These are phyloP conservation scores for Quambalaria eucalypti DNA, from an alignment of 1,284 basidiomycete species.

Conservation along the genomic window DNA sequence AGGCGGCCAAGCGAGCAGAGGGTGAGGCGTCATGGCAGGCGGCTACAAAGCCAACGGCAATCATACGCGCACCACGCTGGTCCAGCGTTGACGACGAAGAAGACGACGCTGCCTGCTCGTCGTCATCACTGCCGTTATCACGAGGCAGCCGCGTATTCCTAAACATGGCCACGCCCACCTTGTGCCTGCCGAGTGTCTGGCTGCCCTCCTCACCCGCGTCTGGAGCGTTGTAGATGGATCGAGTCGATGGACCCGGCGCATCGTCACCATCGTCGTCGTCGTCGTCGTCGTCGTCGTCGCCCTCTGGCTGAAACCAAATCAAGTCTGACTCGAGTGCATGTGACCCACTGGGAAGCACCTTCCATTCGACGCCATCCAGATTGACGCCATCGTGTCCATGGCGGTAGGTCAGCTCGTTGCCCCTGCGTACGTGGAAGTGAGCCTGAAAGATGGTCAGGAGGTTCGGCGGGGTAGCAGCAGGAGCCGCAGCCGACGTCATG, in stretches of 20 bases:
- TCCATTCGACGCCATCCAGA: conserved; percentile 28
- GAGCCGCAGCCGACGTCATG: too few species aligned
- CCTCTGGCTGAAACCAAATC: conserved; percentile 18
- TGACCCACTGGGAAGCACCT: conserved; percentile 28
- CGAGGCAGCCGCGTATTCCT: conserved; percentile 17
- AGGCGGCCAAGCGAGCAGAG: conserved; percentile 19
- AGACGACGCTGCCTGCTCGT: not conserved
- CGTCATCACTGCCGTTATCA: not conserved
- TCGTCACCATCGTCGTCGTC: conserved; percentile 5
- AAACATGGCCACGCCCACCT: conserved; percentile 24
- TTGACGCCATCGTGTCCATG: conserved; percentile 13
- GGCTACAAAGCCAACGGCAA: conserved; percentile 17
- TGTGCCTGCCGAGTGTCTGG: too few species aligned
- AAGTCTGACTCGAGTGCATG: conserved; percentile 24
- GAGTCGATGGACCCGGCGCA: too few species aligned
- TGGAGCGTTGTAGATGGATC: too few species aligned
- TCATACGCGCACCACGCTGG: conserved; percentile 29
- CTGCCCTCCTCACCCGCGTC: too few species aligned
- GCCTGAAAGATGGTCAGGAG: conserved; percentile 27
- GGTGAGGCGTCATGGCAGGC: conserved; percentile 7
- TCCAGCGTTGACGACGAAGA: too few species aligned
- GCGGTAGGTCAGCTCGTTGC: conserved; percentile 28
- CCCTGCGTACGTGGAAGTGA: conserved; percentile 24
- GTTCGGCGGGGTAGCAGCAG: too few species aligned
- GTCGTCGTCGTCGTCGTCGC: not conserved